phyloP scores from a whole-genome alignment of 2,329 filamentous ascomycete genomes.

The Talaromyces amestolkiae region DNA sequence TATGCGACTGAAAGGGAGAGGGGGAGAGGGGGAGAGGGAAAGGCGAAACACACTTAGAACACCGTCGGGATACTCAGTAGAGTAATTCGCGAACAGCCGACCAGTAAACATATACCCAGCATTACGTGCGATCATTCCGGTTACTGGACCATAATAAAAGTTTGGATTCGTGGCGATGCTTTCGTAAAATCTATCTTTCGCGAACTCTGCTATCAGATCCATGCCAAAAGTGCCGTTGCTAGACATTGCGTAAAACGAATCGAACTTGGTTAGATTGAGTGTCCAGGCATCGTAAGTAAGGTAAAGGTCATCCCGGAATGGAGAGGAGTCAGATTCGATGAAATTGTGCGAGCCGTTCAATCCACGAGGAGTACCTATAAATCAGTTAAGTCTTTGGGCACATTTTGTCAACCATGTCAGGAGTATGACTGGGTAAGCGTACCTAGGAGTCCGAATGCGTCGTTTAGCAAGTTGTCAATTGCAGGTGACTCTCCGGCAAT shows the following conservation, averaged over 20 bases:
- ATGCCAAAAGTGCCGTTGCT: slow-evolving; percentile 42
- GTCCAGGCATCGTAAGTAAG: slow-evolving; percentile 50
- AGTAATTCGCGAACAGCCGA: slow-evolving; percentile 48
- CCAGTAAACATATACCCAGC: slow-evolving; percentile 49
- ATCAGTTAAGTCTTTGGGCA: background rate
- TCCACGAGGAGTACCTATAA: slow-evolving; percentile 45
- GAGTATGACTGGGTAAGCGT: background rate
- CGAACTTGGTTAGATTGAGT: slow-evolving; percentile 54
- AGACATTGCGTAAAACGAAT: slow-evolving; percentile 25
- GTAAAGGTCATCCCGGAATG: slow-evolving; percentile 55
- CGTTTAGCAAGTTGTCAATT: slow-evolving; percentile 44
- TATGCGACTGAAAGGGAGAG: too few relatives aligned
- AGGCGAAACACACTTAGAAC: slow-evolving; percentile 35
- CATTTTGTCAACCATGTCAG: too few relatives aligned
- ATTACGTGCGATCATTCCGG: slow-evolving; percentile 50
- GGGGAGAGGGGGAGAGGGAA: too few relatives aligned
- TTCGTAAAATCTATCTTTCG: slow-evolving; percentile 49
- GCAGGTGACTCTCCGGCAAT: slow-evolving; percentile 48
- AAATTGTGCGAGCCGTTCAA: slow-evolving; percentile 54
- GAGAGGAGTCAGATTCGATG: slow-evolving; percentile 55
- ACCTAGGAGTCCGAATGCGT: slow-evolving; percentile 47
- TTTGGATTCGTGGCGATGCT: slow-evolving; percentile 52
- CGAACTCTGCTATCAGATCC: slow-evolving; percentile 44
- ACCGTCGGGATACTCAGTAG: slow-evolving; percentile 40
- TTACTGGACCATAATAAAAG: slow-evolving; percentile 56